Evolutionary conservation across 2,329 filamentous ascomycete genomes (phyloP).

Genomic region (Clonostachys chloroleuca): DNA sequence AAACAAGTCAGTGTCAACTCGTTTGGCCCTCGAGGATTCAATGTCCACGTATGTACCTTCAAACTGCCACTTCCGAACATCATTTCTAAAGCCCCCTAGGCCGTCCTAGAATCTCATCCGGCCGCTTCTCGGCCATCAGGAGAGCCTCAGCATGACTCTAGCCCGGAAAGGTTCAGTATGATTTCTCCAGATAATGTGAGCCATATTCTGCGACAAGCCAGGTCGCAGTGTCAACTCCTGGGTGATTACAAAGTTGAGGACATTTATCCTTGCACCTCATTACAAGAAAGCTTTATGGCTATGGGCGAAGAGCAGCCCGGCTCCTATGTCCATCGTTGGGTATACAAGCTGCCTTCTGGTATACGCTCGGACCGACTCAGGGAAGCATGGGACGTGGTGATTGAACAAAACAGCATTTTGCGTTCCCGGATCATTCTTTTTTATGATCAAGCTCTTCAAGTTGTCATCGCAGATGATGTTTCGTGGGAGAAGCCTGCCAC

Average conservation of each 20-base stretch:
- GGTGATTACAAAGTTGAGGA: conserved; percentile 13
- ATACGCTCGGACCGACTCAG: conserved; percentile 7
- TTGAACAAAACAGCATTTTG: conserved; percentile 4
- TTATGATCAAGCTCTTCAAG: conserved; percentile 3
- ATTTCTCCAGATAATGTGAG: too few species aligned
- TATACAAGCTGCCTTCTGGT: conserved; percentile 8
- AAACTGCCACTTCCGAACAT: too few species aligned
- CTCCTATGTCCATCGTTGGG: conserved; percentile 22
- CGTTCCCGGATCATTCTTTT: conserved; percentile 10
- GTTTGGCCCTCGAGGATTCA: too few species aligned
- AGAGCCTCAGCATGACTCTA: too few species aligned
- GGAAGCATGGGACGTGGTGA: conserved; percentile 3
- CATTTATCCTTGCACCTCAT: conserved; percentile 25
- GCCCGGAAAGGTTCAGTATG: too few species aligned
- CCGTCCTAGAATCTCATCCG: too few species aligned
- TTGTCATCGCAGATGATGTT: conserved; percentile 3
- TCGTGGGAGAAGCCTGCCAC: neutral
- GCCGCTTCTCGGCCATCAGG: too few species aligned
- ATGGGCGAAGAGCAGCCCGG: conserved; percentile 18
- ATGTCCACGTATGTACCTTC: too few species aligned
- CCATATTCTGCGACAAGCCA: too few species aligned
- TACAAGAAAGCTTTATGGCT: conserved; percentile 28
- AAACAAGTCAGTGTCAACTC: too few species aligned
- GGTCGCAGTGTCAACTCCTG: too few species aligned
- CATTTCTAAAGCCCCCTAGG: too few species aligned